Evolutionary conservation across 108 stramenopile genomes (phyloP), one percentile per base, ranked within the genome.

Genomic region (Chaetoceros muelleri): DNA sequence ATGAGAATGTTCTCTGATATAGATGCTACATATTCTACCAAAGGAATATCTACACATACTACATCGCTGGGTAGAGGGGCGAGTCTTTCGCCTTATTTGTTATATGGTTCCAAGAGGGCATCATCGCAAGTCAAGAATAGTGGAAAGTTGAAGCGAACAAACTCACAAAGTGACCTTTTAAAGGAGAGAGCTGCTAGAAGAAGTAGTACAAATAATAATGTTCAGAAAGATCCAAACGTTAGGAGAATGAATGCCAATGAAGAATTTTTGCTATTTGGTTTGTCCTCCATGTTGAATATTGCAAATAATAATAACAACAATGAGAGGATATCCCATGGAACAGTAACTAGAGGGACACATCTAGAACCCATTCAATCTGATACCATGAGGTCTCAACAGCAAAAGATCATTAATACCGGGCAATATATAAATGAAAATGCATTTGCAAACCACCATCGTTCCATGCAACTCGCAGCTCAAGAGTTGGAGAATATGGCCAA

Each of bases 401-500:
- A 49, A 49, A 7, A n/a, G n/a, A 21, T 16, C 22, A 21, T 21
- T 1, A 64, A 27, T 18, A 64, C 57, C 20, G 62, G 57, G 17
- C 53, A 64, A 58, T 48, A 49, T 16, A 26, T 57, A 7, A 57
- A 58, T 30, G 62, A 64, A 24, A 48, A 27, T 58, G 62, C 46
- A 0, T 57, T 64, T 22, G 56, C 49, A 2, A n/a, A n/a, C n/a
- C n/a, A n/a, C n/a, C n/a, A n/a, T n/a, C n/a, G n/a, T n/a, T n/a
- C n/a, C n/a, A 31, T 49, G n/a, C 57, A 47, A 5, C 27, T 34
- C 46, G 5, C 51, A 46, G 23, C 48, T 26, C 24, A 27, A 44
- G 20, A 46, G 58, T 17, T 49, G 44, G 44, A 47, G 19, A 29
- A 61, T n/a, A 47, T 17, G 24, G 2, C 48, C 22, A 19, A 61